Base-by-base conservation (phyloP, 2,329 filamentous ascomycete species). In the Emmonsia crescens region DNA sequence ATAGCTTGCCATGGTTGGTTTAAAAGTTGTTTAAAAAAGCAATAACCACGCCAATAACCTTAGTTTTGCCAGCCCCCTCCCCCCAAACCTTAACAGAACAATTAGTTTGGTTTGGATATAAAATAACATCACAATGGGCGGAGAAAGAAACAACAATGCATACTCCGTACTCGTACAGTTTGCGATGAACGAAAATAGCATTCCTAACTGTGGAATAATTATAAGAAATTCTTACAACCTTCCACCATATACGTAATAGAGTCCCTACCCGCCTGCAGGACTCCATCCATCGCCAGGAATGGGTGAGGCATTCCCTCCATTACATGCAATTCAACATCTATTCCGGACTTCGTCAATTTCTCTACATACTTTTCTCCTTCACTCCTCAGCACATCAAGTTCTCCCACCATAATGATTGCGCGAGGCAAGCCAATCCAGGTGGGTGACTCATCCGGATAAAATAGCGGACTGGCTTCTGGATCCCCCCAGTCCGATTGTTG, bases 221-320 rank as follows among this genome's bases (percentile, higher is more conserved):
- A 60, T 31, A 54, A 10, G 16, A 38, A 40, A 21, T 21, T 24
- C 51, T 60, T 62, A 38, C 63, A 64, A 16, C 58, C 63, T 29
- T 64, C 61, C 44, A 64, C 60, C 61, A 63, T 60, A 44, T 60
- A 58, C 2, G 77, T 80, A 62, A 85, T 83, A 0, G 82, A 79
- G 61, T 76, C 71, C 64, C 71, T 77, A 0, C 81, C 82, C 60
- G 79, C 81, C 61, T 81, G 76, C 56, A 85, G 68, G 1, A 75
- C 81, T 1, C 74, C 80, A 67, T 84, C 82, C 82, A 84, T 83
- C 1, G 80, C 81, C 59, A 84, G 73, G 68, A 85, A 85, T 0
- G 81, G 80, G 73, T 85, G 82, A 4, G 82, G 81, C 77, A 82
- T 80, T 0, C 81, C 80, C 66, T 78, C 74, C 77, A 82, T 80